These are phyloP conservation scores for Kokia cookei DNA, from an alignment of 441 rosid species.

Conservation along the genomic window DNA sequence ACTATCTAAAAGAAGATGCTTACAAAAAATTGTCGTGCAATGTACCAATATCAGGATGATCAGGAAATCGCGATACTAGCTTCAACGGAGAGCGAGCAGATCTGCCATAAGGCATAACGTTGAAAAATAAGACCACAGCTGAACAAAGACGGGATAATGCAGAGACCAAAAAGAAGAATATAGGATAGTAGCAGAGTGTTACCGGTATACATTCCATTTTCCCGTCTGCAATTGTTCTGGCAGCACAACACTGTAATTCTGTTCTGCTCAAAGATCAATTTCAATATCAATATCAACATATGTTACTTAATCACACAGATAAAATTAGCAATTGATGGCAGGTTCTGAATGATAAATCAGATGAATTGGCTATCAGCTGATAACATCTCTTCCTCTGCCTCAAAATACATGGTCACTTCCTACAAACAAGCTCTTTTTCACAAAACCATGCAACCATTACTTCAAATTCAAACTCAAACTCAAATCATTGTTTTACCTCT, in stretches of 20 bases:
- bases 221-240: slow-evolving; percentile 93
- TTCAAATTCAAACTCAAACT: not conserved
- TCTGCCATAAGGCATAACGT: slow-evolving; percentile 31
- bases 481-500: not conserved
- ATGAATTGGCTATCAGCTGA: not conserved
- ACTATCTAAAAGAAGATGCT: slow-evolving; percentile 20
- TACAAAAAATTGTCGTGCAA: slow-evolving; percentile 95
- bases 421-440: not conserved
- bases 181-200: not conserved
- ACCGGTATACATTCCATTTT: slow-evolving; percentile 97
- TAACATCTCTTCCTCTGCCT: not conserved
- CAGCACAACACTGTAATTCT: slow-evolving; percentile 86
- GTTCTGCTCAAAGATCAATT: slow-evolving; percentile 44
- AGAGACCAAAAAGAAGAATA: not conserved
- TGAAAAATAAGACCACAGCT: not conserved
- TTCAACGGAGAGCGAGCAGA: slow-evolving; percentile 79
- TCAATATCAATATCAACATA: not conserved
- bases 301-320: not conserved
- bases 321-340: not conserved
- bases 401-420: not conserved
- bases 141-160: not conserved
- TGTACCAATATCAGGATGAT: slow-evolving; percentile 89
- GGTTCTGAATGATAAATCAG: not conserved
- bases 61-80: slow-evolving; percentile 72
- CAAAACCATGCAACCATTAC: not conserved